phyloP scores from a whole-genome alignment of 768 basidiomycete genomes.

The Boletus sensibilis region DNA sequence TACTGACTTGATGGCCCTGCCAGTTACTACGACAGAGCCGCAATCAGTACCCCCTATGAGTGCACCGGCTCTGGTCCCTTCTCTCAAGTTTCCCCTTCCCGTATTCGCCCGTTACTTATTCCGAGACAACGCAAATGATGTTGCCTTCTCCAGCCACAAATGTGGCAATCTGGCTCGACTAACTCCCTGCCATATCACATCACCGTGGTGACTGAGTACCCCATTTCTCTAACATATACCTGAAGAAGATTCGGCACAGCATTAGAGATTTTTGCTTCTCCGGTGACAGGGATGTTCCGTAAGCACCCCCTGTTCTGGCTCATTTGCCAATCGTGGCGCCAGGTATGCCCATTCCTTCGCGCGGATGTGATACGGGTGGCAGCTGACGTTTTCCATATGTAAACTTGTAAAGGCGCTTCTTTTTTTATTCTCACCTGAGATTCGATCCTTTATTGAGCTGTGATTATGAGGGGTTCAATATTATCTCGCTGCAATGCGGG shows the following conservation, averaged over 20 bases:
- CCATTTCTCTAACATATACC: slow-evolving; percentile 3
- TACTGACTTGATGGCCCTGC: slow-evolving; percentile 2
- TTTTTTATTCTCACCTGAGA: slow-evolving; percentile 11
- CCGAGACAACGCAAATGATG: background rate
- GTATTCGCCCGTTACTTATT: background rate
- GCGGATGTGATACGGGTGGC: slow-evolving; percentile 7
- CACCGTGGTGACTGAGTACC: slow-evolving; percentile 1
- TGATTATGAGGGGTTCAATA: slow-evolving; percentile 14
- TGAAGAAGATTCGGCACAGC: slow-evolving; percentile 20
- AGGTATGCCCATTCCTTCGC: slow-evolving; percentile 1
- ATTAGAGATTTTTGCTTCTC: slow-evolving; percentile 20
- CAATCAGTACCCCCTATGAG: background rate
- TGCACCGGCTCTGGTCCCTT: background rate
- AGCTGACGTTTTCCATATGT: slow-evolving; percentile 11
- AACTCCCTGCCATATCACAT: background rate
- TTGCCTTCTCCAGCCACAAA: background rate
- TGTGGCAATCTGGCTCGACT: background rate
- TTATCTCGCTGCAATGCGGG: background rate
- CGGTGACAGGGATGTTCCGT: slow-evolving; percentile 22
- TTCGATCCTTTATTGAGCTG: slow-evolving; percentile 8
- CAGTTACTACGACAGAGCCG: background rate
- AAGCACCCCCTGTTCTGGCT: slow-evolving; percentile 12
- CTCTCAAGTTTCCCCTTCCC: background rate
- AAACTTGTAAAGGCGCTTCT: slow-evolving; percentile 4
- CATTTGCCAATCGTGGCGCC: background rate